Evolutionary conservation across 495 filamentous ascomycete species (phyloP), one percentile per base, ranked within the genome.

Genomic region (Aspergillus bridgeri): DNA sequence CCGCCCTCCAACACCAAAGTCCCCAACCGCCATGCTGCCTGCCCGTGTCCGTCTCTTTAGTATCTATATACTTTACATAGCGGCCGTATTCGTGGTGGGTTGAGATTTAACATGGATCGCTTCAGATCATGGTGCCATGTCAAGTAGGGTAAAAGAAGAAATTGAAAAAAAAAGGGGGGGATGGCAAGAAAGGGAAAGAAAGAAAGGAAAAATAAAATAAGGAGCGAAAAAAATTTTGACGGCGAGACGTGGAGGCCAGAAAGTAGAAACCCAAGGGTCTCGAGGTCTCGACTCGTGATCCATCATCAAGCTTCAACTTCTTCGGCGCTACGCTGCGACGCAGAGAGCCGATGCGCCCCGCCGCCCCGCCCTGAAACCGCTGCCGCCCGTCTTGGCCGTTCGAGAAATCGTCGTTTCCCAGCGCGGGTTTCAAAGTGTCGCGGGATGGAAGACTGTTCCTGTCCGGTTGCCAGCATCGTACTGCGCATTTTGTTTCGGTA

Each of bases 401-500:
- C 90, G 51, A 84, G 77, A 84, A 90, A 96, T 66, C 79, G 83
- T 61, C 89, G 83, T 74, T 97, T 98, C 13, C 93, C 93, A 38
- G 86, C 82, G 42, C 93, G 81, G 2, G 91, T 96, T 71, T 97
- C 91, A 66, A 93, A 92, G 72, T 96, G 91, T 29, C 88, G 86
- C 21, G 90, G 88, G 25, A 88, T 82, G 21, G 81, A 79, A 23
- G 77, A 73, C 25, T 89, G 79, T 48, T 93, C 89, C 60, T 92
- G 84, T 43, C 88, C 89, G 11, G 83, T 79, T 15, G 79, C 82
- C 51, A 92, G 78, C 78, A 94, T 91, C 45, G 87, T 88, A 57
- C 79, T 88, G 53, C 87, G 81, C 76, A 92, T 95, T 77, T 97
- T 98, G 66, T 91, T 95, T 33, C 94, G 84, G 70, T 97, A 97